These are phyloP conservation scores for Coemansia erecta DNA, from an alignment of 192 early-diverging fungal species.

Conservation along the genomic window DNA sequence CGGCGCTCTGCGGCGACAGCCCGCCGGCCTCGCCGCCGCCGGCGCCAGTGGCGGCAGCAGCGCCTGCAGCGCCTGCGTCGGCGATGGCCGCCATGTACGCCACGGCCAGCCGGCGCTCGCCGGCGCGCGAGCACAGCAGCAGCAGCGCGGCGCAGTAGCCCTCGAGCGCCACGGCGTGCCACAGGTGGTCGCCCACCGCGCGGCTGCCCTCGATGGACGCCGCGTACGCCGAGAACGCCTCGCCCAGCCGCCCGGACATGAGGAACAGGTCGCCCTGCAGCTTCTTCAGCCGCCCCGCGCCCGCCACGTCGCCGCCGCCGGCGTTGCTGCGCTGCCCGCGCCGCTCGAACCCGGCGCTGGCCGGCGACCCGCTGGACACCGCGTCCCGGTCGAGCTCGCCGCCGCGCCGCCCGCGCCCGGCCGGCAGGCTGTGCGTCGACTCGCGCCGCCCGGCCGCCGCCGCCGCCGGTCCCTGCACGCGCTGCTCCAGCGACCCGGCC, in stretches of 20 bases:
- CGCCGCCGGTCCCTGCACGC: too few relatives aligned
- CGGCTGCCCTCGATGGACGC: conserved; percentile 27
- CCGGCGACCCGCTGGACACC: conserved; percentile 6
- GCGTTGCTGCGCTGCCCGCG: neutral
- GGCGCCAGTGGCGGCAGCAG: too few relatives aligned
- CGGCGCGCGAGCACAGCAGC: conserved; percentile 25
- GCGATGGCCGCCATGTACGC: conserved; percentile 12
- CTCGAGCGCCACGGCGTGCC: conserved; percentile 52
- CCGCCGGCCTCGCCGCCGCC: neutral
- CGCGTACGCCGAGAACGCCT: conserved; percentile 45
- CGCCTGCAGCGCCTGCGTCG: too few relatives aligned
- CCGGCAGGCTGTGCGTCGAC: conserved; percentile 16
- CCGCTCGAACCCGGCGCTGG: neutral
- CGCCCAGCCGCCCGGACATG: conserved; percentile 40
- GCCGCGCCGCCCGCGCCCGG: conserved; percentile 26
- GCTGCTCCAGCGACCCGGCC: conserved; percentile 1
- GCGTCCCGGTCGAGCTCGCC: conserved; percentile 43
- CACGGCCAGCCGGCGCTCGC: conserved; percentile 18
- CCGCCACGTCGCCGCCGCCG: conserved; percentile 4
- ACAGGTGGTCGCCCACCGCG: conserved; percentile 40
- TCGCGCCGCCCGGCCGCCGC: conserved; percentile 14
- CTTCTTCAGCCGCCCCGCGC: conserved; percentile 45
- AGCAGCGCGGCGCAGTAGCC: conserved; percentile 51
- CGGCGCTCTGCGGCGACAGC: conserved; percentile 6
- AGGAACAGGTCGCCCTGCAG: conserved; percentile 49